Evolutionary conservation across 2,329 filamentous ascomycete species (phyloP), one percentile per base, ranked within the genome.

Genomic region (Monosporascus sp.): DNA sequence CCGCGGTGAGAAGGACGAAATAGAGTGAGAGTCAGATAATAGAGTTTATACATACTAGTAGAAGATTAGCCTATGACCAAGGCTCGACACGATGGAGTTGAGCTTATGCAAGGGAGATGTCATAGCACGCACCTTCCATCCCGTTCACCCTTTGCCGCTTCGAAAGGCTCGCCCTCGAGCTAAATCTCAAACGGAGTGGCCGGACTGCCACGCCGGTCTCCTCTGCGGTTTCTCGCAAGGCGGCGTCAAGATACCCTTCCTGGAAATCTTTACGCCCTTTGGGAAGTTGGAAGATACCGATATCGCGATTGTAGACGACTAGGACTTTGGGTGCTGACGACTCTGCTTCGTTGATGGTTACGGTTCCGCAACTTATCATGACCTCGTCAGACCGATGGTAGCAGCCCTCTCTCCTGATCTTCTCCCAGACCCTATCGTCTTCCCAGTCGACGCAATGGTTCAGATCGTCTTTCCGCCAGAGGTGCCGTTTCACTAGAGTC

Each of bases 261-360:
- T 68, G 69, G 44, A 79, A 72, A 59, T 77, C 72, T 60, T 76
- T 76, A 55, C 75, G 70, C 47, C 76, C 75, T 60, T 78, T 78
- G 48, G 75, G 75, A 6, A 78, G 67, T 62, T 78, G 75, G 59
- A 67, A 73, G 55, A 76, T 72, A 18, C 68, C 65, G 54, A 73
- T 70, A 45, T 66, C 66, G 25, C 63, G 68, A 62, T 78, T 76
- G 61, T 68, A 73, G 20, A 79, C 63, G 38, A 76, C 61, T 31
- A 77, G 65, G 5, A 78, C 66, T 51, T 68, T 70, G 27, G 64
- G 65, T 14, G 20, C 49, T 15, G 49, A 35, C 27, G 57, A 58
- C 3, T 63, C 59, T 1, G 51, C 49, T 5, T 67, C 65, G 59
- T 76, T 70, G 50, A 78, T 63, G 9, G 72, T 73, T 41, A 78